Percentiles rank a stretch among this genome's conserved stretches.
Evolutionary conservation across 139 green algal genomes (phyloP).

Genomic region (Picochlorum sp.): DNA sequence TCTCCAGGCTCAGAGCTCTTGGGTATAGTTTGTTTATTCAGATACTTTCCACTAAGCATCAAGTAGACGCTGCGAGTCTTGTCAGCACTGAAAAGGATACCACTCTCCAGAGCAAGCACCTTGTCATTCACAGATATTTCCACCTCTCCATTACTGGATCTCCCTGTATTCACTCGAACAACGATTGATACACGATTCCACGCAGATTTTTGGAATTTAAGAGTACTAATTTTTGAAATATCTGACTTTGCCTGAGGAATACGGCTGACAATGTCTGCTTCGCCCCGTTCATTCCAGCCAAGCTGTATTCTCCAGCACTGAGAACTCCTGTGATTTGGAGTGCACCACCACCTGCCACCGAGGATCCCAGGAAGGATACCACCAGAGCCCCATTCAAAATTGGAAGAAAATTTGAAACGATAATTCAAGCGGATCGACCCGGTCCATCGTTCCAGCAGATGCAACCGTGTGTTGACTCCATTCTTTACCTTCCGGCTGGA

Average conservation of each 20-base stretch:
- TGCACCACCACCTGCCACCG: slow-evolving; percentile 1
- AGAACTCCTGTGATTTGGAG: neutral
- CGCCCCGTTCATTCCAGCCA: neutral
- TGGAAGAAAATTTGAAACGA: slow-evolving; percentile 2
- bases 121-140: slow-evolving; percentile 8
- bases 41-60: neutral
- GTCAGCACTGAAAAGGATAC: neutral
- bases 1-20: neutral
- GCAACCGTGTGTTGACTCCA: neutral
- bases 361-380: slow-evolving; percentile 1
- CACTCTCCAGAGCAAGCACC: neutral
- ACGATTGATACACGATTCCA: neutral
- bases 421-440: neutral
- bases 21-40: neutral
- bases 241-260: neutral
- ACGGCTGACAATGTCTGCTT: neutral
- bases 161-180: slow-evolving; percentile 1
- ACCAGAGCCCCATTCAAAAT: slow-evolving; percentile 3
- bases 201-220: neutral
- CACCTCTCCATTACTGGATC: neutral
- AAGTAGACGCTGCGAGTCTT: neutral
- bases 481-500: neutral
- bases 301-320: slow-evolving; percentile 10
- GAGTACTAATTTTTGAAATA: neutral
- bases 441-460: neutral